Conservation (phyloP, 768 basidiomycete species). For the Hortiboletus flavorubellus region DNA sequence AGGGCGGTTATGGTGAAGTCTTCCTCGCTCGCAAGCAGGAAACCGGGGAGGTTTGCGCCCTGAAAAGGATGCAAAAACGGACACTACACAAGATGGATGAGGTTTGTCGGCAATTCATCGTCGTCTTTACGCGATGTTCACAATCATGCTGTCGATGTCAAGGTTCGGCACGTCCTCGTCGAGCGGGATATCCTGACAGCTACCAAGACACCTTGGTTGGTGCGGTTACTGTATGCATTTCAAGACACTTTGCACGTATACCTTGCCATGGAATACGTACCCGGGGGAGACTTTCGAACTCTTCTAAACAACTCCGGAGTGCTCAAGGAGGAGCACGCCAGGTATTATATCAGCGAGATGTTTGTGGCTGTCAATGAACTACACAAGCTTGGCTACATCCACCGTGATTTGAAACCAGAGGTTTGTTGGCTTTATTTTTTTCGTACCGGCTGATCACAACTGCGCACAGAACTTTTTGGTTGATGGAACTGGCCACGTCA, state of each 20-base stretch:
- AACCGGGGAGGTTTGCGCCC: slow-evolving; percentile 92
- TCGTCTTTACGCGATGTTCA: background rate
- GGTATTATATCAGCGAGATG: slow-evolving; percentile 98
- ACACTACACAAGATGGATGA: slow-evolving; percentile 99
- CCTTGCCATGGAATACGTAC: slow-evolving; percentile 99
- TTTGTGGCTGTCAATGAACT: slow-evolving; percentile 90
- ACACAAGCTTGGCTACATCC: slow-evolving; percentile 97
- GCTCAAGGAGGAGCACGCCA: slow-evolving; percentile 93
- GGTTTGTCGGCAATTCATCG: slow-evolving; percentile 39
- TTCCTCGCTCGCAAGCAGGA: slow-evolving; percentile 94
- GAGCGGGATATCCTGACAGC: slow-evolving; percentile 97
- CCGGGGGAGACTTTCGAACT: slow-evolving; percentile 97
- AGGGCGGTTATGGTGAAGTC: slow-evolving; percentile 98
- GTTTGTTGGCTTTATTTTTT: slow-evolving; percentile 39
- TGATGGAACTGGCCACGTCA: slow-evolving; percentile 94
- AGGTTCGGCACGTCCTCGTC: slow-evolving; percentile 97
- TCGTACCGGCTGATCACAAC: background rate
- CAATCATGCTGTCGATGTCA: background rate
- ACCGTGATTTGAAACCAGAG: slow-evolving; percentile 97
- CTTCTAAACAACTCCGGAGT: slow-evolving; percentile 97
- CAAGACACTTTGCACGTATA: slow-evolving; percentile 91
- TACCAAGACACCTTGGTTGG: slow-evolving; percentile 97
- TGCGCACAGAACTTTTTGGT: slow-evolving; percentile 85
- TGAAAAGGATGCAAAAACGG: slow-evolving; percentile 96
- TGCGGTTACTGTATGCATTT: slow-evolving; percentile 92